Conservation (phyloP, 2,329 filamentous ascomycete species). For the Thielaviopsis ethacetica region DNA sequence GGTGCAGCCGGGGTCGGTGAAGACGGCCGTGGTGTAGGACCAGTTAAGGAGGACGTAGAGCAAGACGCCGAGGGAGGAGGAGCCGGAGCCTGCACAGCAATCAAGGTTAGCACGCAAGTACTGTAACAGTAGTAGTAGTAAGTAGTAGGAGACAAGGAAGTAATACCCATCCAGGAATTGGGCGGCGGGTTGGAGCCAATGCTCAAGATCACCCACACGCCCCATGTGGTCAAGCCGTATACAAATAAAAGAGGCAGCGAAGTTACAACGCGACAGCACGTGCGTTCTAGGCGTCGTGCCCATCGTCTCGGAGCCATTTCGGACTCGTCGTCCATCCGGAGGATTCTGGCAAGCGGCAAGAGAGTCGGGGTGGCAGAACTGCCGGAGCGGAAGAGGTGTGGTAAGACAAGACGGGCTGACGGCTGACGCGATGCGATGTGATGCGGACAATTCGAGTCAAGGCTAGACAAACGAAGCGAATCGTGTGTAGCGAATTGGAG, state of each 20-base stretch:
- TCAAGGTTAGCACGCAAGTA: neutral
- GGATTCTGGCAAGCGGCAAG: slow-evolving; percentile 16
- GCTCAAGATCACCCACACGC: slow-evolving; percentile 66
- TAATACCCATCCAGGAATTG: slow-evolving; percentile 40
- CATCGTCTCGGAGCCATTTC: slow-evolving; percentile 40
- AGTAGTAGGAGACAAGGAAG: neutral
- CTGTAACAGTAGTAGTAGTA: neutral
- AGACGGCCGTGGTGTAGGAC: slow-evolving; percentile 85
- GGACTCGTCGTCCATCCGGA: slow-evolving; percentile 17
- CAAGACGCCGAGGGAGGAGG: slow-evolving; percentile 47
- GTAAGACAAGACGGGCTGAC: neutral
- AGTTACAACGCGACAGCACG: slow-evolving; percentile 61
- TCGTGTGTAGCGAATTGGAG: no score
- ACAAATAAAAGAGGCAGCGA: slow-evolving; percentile 85
- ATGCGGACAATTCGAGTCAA: no score
- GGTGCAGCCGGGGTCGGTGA: slow-evolving; percentile 70
- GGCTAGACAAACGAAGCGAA: no score
- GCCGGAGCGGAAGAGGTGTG: neutral
- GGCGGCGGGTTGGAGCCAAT: slow-evolving; percentile 45
- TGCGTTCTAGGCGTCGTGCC: slow-evolving; percentile 59
- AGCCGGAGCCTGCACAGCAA: slow-evolving; percentile 28
- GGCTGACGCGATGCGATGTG: no score
- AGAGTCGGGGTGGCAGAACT: neutral
- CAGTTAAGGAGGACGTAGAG: slow-evolving; percentile 71
- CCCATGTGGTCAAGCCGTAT: slow-evolving; percentile 84